A percentile compares a stretch with the other conserved stretches of the same genome.
Evolutionary conservation across 257 asterid genomes (phyloP).

Genomic region (Solanum ahanhuiri): DNA sequence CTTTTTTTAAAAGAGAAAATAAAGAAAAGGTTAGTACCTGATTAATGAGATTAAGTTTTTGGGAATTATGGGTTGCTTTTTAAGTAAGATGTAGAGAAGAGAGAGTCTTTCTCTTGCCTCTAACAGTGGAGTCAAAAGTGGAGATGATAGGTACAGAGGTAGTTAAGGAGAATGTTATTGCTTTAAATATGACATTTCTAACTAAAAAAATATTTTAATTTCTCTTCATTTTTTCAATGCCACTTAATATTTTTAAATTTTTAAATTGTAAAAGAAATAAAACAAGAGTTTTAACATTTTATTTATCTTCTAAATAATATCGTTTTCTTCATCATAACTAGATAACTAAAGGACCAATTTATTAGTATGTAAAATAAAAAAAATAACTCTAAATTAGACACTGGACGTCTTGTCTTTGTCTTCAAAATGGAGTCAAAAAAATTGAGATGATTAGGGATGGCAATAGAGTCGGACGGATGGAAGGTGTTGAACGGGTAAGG

Average conservation of each 20-base stretch:
- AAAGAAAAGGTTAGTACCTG: background rate
- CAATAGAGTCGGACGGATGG: too few relatives aligned
- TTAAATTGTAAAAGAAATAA: background rate
- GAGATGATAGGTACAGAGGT: conserved; percentile 8
- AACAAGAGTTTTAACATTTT: background rate
- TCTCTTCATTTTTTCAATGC: background rate
- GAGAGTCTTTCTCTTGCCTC: background rate
- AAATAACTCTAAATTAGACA: too few relatives aligned
- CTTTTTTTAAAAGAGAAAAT: background rate
- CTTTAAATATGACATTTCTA: background rate
- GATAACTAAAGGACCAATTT: too few relatives aligned
- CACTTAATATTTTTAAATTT: background rate
- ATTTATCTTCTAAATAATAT: too few relatives aligned
- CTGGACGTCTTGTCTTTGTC: too few relatives aligned
- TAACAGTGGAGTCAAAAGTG: conserved; percentile 1
- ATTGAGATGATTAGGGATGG: too few relatives aligned
- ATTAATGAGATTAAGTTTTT: background rate
- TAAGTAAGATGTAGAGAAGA: background rate
- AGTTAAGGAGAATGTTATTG: conserved; percentile 1
- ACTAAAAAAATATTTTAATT: background rate
- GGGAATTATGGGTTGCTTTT: background rate
- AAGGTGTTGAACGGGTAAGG: too few relatives aligned
- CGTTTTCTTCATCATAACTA: too few relatives aligned
- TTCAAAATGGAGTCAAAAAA: too few relatives aligned
- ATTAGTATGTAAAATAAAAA: too few relatives aligned